A percentile compares a stretch with the other conserved stretches of the same genome.
phyloP scores from a whole-genome alignment of 257 asterid genomes.

The Solanum chilense region DNA sequence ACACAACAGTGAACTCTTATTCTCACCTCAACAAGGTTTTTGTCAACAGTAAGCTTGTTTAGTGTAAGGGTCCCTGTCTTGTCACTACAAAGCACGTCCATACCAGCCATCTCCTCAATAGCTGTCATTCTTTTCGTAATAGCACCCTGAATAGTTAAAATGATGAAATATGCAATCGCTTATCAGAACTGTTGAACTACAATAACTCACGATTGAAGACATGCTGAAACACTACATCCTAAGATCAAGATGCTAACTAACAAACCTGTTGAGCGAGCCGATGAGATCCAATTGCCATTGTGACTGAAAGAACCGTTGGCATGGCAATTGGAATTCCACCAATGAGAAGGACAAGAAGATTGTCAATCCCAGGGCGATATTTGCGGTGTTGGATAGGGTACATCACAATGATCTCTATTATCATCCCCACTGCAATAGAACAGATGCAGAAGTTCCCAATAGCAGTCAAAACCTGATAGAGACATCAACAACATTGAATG shows the following conservation, averaged over 20 bases:
- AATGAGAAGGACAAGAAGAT: conserved; percentile 92
- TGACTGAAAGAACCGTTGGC: conserved; percentile 97
- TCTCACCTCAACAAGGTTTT: conserved; percentile 84
- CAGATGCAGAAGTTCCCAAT: conserved; percentile 97
- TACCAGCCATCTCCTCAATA: conserved; percentile 99
- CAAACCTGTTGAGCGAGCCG: conserved; percentile 91
- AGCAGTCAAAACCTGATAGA: conserved; percentile 77
- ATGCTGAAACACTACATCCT: not conserved
- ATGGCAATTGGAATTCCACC: conserved; percentile 99
- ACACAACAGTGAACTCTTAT: not conserved
- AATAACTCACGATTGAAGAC: not conserved
- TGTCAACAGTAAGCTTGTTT: conserved; percentile 94
- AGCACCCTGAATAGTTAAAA: conserved; percentile 56
- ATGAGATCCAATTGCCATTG: conserved; percentile 99
- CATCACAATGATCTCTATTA: conserved; percentile 85
- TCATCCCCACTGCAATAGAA: conserved; percentile 96
- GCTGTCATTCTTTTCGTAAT: conserved; percentile 99
- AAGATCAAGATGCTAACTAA: not conserved
- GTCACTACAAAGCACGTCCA: conserved; percentile 99
- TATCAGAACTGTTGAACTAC: not conserved
- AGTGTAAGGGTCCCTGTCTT: conserved; percentile 90
- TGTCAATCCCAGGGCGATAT: conserved; percentile 96
- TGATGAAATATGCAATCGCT: not conserved
- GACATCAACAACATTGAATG: not conserved
- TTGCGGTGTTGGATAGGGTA: conserved; percentile 84